phyloP scores from a whole-genome alignment of 805 yeast species.

The Suhomyces sp. region DNA sequence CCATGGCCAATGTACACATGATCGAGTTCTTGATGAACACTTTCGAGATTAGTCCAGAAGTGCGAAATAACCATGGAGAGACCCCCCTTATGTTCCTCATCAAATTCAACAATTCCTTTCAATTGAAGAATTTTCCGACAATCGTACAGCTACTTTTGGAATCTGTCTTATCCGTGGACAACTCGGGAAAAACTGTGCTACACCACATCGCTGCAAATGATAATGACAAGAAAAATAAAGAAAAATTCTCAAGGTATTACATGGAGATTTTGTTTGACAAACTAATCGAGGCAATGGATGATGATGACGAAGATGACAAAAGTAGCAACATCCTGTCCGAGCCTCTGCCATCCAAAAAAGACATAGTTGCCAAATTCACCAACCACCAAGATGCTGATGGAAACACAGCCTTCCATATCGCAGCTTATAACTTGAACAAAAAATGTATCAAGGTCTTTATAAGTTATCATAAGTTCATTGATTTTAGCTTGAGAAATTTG shows the following conservation, averaged over 20 bases:
- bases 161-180: slow-evolving; percentile 38
- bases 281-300: slow-evolving; percentile 30
- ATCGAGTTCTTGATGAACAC: slow-evolving; percentile 62
- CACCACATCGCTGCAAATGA: slow-evolving; percentile 41
- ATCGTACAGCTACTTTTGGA: slow-evolving; percentile 36
- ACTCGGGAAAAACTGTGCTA: slow-evolving; percentile 39
- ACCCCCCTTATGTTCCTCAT: slow-evolving; percentile 63
- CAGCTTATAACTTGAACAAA: slow-evolving; percentile 49
- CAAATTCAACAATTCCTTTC: slow-evolving; percentile 40
- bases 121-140: slow-evolving; percentile 35
- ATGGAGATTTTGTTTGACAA: slow-evolving; percentile 37
- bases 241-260: slow-evolving; percentile 38
- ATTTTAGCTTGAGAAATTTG: slow-evolving; percentile 23
- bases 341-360: slow-evolving; percentile 4
- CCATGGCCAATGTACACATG: slow-evolving; percentile 73
- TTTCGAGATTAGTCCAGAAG: slow-evolving; percentile 63
- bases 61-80: slow-evolving; percentile 83
- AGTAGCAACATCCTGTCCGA: slow-evolving; percentile 20
- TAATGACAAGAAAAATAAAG: slow-evolving; percentile 29
- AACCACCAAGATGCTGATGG: slow-evolving; percentile 93
- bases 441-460: slow-evolving; percentile 25
- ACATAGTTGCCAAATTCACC: slow-evolving; percentile 49
- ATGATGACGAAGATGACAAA: slow-evolving; percentile 12
- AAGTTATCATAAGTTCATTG: slow-evolving; percentile 23
- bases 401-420: slow-evolving; percentile 90